phyloP scores from a whole-genome alignment of 306 rosid genomes.

The Neltuma alba region DNA sequence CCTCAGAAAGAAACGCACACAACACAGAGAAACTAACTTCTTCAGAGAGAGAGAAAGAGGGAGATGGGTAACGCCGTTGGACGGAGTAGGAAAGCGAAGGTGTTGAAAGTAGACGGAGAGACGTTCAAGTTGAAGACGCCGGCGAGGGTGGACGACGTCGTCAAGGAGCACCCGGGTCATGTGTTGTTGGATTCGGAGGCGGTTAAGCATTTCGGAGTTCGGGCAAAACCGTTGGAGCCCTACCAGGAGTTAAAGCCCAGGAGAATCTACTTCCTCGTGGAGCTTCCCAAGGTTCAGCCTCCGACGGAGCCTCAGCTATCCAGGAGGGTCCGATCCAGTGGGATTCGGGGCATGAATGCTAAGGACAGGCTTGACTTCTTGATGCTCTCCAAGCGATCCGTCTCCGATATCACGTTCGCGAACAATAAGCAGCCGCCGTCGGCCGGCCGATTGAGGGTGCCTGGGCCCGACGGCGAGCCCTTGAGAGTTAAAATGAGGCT shows the following conservation, averaged over 20 bases:
- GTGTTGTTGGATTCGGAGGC: constrained; percentile 63
- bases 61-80: constrained; percentile 75
- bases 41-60: not conserved
- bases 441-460: constrained; percentile 8
- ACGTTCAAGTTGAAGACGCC: constrained; percentile 70
- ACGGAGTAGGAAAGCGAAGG: constrained; percentile 65
- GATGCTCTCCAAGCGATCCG: constrained; percentile 69
- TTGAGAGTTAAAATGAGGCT: constrained; percentile 62
- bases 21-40: not conserved
- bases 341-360: constrained; percentile 60
- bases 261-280: constrained; percentile 61
- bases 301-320: constrained; percentile 6
- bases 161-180: constrained; percentile 63
- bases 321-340: constrained; percentile 63
- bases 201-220: constrained; percentile 60
- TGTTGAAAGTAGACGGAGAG: constrained; percentile 83
- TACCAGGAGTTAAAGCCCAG: constrained; percentile 59
- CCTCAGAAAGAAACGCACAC: not conserved
- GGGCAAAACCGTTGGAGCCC: constrained; percentile 75
- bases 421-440: not conserved
- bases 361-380: constrained; percentile 77
- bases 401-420: constrained; percentile 55
- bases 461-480: constrained; percentile 32
- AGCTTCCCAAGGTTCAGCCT: constrained; percentile 49
- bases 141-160: constrained; percentile 54